Percentiles rank a stretch among this genome's conserved stretches.
Evolutionary conservation across 441 rosid genomes (phyloP).

Genomic region (Populus trichocarpa): DNA sequence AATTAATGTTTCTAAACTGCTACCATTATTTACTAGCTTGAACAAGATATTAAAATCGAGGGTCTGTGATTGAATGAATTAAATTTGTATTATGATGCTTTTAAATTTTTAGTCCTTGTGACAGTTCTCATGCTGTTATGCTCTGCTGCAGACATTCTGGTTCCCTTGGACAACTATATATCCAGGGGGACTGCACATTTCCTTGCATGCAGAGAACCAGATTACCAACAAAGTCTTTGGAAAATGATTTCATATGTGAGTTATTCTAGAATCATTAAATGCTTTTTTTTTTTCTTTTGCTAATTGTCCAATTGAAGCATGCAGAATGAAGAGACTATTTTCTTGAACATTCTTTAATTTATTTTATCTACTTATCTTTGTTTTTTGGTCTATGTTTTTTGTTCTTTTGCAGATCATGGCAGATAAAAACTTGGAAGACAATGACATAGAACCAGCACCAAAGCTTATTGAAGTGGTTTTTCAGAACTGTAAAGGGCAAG

Average conservation of each 20-base stretch:
- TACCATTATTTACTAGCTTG: not conserved
- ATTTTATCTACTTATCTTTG: not conserved
- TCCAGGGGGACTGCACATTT: conserved; percentile 85
- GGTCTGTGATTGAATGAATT: not conserved
- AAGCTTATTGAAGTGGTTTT: conserved; percentile 89
- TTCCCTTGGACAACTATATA: conserved; percentile 90
- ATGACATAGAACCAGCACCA: conserved; percentile 93
- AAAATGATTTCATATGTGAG: conserved; percentile 81
- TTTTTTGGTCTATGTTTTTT: not conserved
- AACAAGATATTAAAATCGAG: not conserved
- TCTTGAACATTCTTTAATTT: not conserved
- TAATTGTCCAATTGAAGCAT: not conserved
- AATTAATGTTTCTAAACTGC: conserved; percentile 5
- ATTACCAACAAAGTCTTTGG: conserved; percentile 98
- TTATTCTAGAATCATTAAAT: conserved; percentile 8
- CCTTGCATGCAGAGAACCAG: conserved; percentile 80
- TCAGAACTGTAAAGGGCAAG: conserved; percentile 95
- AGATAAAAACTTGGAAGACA: conserved; percentile 84
- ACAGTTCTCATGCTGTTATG: conserved; percentile 19
- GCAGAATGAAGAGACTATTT: not conserved
- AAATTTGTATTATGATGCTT: not conserved
- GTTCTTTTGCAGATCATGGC: conserved; percentile 55
- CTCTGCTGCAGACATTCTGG: conserved; percentile 70
- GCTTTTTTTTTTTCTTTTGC: not conserved
- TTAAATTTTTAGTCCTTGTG: not conserved